Conservation (phyloP, 352 stramenopile species). For the Phytopythium mirpurense region DNA sequence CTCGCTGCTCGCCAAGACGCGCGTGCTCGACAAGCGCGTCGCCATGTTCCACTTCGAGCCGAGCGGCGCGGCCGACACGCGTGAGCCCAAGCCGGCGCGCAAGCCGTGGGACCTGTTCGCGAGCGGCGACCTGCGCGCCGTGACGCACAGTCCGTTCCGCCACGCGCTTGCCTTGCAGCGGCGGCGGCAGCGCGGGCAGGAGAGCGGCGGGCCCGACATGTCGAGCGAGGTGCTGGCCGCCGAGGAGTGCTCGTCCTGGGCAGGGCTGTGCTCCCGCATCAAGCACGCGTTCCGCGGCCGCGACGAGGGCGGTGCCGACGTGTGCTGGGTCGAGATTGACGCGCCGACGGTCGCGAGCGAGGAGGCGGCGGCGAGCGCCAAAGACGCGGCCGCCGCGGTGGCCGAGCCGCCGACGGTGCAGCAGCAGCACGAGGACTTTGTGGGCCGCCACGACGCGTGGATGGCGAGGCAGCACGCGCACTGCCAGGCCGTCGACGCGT, state of each 20-base stretch:
- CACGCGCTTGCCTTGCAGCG: constrained; percentile 31
- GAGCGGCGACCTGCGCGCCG: constrained; percentile 51
- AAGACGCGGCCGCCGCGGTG: constrained; percentile 7
- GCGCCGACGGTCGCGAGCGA: constrained; percentile 10
- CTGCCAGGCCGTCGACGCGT: constrained; percentile 41
- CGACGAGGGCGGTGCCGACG: constrained; percentile 25
- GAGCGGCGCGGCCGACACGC: constrained; percentile 4
- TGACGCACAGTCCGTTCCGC: constrained; percentile 40
- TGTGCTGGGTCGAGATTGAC: constrained; percentile 79
- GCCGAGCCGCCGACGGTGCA: constrained; percentile 4
- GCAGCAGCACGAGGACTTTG: constrained; percentile 44
- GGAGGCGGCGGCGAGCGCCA: constrained; percentile 8
- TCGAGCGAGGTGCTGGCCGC: constrained; percentile 19
- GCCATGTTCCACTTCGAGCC: constrained; percentile 35
- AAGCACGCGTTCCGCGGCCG: constrained; percentile 11
- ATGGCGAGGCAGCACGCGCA: constrained; percentile 53
- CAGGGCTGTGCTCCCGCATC: constrained; percentile 29
- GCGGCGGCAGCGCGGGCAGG: constrained; percentile 9
- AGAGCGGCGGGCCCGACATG: no score
- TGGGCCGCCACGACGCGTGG: constrained; percentile 56
- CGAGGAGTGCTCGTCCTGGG: constrained; percentile 26
- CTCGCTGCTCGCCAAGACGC: constrained; percentile 59
- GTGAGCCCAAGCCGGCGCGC: constrained; percentile 38
- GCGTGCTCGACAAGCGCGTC: constrained; percentile 38
- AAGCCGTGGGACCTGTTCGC: constrained; percentile 75